Conservation (phyloP, 371 early-diverging fungal genomes). For the Circinella minor region DNA sequence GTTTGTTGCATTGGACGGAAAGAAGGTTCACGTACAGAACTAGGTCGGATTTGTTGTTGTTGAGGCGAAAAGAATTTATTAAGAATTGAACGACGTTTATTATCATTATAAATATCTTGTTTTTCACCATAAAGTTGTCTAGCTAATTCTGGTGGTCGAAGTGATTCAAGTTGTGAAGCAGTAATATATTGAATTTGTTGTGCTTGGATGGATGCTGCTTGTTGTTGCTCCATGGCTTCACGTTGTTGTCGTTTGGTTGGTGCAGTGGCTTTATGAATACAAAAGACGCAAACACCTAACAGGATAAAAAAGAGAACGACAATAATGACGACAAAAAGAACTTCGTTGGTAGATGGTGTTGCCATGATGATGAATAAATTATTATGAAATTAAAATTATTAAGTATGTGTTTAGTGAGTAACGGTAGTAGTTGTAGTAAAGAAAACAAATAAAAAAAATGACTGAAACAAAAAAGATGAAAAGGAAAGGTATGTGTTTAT, state of each 20-base stretch:
- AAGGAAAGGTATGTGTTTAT: not conserved
- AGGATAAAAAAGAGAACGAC: conserved; percentile 29
- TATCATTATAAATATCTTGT: conserved; percentile 5
- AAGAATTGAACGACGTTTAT: conserved; percentile 24
- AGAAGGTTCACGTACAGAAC: conserved; percentile 20
- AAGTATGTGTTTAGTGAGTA: not conserved
- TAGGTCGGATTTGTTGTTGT: conserved; percentile 11
- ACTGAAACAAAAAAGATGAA: conserved; percentile 3
- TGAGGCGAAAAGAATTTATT: conserved; percentile 15
- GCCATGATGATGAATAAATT: conserved; percentile 17
- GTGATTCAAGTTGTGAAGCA: conserved; percentile 29
- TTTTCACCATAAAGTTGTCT: conserved; percentile 21
- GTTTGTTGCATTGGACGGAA: conserved; percentile 24
- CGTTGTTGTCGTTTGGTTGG: conserved; percentile 20
- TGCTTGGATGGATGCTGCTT: conserved; percentile 17
- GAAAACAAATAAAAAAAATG: not conserved
- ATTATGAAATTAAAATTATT: conserved; percentile 9
- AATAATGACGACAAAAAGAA: conserved; percentile 29
- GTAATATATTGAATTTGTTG: conserved; percentile 24
- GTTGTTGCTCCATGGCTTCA: conserved; percentile 18
- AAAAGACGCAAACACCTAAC: conserved; percentile 19
- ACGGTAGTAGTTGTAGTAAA: not conserved
- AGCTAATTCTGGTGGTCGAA: conserved; percentile 25
- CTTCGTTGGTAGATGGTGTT: conserved; percentile 26
- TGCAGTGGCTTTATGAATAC: conserved; percentile 23